phyloP scores from a whole-genome alignment of 164 flowering plant species.

The Akebia trifoliata region DNA sequence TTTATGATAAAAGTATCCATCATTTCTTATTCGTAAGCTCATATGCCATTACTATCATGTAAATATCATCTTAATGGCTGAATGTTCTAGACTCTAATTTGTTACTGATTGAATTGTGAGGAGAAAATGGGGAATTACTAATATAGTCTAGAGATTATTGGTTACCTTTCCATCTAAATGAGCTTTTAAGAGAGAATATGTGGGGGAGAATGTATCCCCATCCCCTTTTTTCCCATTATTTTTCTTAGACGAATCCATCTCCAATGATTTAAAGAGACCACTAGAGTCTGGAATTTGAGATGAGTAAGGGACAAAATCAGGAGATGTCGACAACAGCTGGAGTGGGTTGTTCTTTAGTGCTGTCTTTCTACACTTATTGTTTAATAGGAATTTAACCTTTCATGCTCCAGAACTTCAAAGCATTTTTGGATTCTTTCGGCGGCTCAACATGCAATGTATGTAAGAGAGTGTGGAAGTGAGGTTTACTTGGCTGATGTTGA shows the following conservation, averaged over 20 bases:
- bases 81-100: too few species aligned
- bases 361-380: background rate
- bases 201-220: too few species aligned
- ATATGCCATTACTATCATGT: too few species aligned
- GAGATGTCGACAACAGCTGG: conserved; percentile 3
- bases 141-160: too few species aligned
- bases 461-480: background rate
- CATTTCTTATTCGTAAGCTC: too few species aligned
- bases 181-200: too few species aligned
- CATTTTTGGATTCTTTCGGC: background rate
- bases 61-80: too few species aligned
- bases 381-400: background rate
- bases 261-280: conserved; percentile 1
- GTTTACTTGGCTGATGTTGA: background rate
- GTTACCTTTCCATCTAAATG: too few species aligned
- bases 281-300: background rate
- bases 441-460: background rate
- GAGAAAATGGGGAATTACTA: too few species aligned
- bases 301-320: conserved; percentile 1
- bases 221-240: background rate
- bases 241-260: background rate
- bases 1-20: too few species aligned
- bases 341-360: conserved; percentile 7
- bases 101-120: too few species aligned
- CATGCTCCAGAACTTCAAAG: background rate